Percentiles rank a stretch among this genome's conserved stretches.
Conservation (phyloP, 2,329 filamentous ascomycete genomes). For the Diaporthe caulivora region DNA sequence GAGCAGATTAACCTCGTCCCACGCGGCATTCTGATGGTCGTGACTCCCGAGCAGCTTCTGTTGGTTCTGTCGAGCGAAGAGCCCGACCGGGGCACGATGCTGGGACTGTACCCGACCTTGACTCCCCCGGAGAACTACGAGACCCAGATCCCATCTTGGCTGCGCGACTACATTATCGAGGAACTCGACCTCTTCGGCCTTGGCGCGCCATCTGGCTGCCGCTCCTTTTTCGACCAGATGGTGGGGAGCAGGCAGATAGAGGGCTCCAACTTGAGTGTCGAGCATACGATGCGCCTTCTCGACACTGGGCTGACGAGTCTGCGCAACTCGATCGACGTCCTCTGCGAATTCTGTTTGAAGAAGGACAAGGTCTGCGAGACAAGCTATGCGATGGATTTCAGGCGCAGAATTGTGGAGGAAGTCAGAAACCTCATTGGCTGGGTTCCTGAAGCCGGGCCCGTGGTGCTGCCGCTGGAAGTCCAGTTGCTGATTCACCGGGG, state of each 20-base stretch:
- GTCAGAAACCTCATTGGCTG: neutral
- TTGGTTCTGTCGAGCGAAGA: neutral
- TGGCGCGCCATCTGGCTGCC: slow-evolving; percentile 16
- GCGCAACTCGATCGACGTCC: neutral
- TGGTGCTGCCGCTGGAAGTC: slow-evolving; percentile 1
- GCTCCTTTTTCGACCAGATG: slow-evolving; percentile 23
- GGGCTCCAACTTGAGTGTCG: slow-evolving; percentile 7
- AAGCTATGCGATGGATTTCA: slow-evolving; percentile 23
- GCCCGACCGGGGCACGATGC: slow-evolving; percentile 31
- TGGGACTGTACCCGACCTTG: neutral
- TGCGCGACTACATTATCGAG: slow-evolving; percentile 26
- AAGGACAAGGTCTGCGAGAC: neutral
- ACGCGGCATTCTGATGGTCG: neutral
- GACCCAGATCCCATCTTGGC: slow-evolving; percentile 31
- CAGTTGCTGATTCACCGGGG: neutral
- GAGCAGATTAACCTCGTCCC: slow-evolving; percentile 19
- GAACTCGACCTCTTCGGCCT: slow-evolving; percentile 25
- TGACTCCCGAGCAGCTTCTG: neutral
- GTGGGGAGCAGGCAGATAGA: neutral
- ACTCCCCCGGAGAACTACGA: neutral
- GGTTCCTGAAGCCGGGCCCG: neutral
- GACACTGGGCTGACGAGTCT: neutral
- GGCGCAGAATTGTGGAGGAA: neutral
- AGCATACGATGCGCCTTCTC: neutral
- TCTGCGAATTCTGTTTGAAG: neutral